Evolutionary conservation across 768 basidiomycete genomes (phyloP).

Genomic region (Boletus rubroflammeus): DNA sequence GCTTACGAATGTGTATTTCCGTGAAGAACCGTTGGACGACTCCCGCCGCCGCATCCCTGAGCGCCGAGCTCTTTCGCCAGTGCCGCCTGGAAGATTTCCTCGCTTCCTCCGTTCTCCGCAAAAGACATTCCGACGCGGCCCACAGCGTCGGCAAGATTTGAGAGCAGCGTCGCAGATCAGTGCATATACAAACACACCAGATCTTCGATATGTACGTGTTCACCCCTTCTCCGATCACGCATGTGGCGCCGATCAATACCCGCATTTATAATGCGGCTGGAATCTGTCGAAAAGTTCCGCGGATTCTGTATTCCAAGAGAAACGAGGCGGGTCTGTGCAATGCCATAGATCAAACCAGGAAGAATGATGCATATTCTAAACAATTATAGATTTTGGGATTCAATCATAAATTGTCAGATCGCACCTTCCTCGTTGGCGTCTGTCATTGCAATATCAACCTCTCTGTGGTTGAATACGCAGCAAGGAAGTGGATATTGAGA

Average conservation of each 20-base stretch:
- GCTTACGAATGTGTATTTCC: conserved; percentile 15
- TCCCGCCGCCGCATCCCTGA: conserved; percentile 1
- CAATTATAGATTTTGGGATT: conserved; percentile 3
- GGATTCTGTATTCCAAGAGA: conserved; percentile 50
- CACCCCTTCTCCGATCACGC: conserved; percentile 52
- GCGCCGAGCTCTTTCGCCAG: conserved; percentile 36
- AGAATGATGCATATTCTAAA: conserved; percentile 49
- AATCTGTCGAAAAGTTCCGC: conserved; percentile 54
- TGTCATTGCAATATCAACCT: conserved; percentile 45
- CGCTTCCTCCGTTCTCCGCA: conserved; percentile 47
- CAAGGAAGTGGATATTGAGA: conserved; percentile 39
- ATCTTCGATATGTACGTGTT: conserved; percentile 52
- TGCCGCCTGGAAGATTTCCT: conserved; percentile 36
- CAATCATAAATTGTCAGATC: background rate
- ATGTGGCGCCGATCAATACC: conserved; percentile 45
- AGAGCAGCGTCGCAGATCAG: conserved; percentile 37
- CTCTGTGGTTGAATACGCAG: conserved; percentile 43
- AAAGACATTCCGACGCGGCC: conserved; percentile 49
- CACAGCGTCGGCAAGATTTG: conserved; percentile 11
- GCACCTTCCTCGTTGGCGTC: conserved; percentile 47
- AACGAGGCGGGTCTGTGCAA: conserved; percentile 44
- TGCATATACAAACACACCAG: conserved; percentile 39
- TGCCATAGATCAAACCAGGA: conserved; percentile 58
- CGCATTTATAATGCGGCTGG: conserved; percentile 43
- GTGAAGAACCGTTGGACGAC: conserved; percentile 41